Evolutionary conservation across 495 filamentous ascomycete species (phyloP).

Genomic region (Lineolata rhizophorae): DNA sequence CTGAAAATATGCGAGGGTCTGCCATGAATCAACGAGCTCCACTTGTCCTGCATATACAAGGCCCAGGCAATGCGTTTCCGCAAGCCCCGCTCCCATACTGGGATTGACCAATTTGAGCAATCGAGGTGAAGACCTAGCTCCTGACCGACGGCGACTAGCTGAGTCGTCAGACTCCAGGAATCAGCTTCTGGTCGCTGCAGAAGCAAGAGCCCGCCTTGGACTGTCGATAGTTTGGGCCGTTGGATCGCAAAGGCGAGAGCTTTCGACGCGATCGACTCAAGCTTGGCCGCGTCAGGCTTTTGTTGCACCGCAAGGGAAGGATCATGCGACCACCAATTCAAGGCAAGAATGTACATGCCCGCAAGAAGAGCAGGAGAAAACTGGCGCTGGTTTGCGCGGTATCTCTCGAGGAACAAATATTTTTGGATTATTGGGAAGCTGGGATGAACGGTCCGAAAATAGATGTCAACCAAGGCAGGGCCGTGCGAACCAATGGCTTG

Average conservation of each 20-base stretch:
- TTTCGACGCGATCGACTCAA: conserved; percentile 58
- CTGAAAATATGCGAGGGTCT: conserved; percentile 65
- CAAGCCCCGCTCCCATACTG: conserved; percentile 63
- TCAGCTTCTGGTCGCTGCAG: conserved; percentile 75
- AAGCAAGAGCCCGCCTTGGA: conserved; percentile 77
- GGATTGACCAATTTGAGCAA: conserved; percentile 73
- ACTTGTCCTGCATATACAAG: conserved; percentile 84
- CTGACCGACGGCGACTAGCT: conserved; percentile 59
- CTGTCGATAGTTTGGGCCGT: conserved; percentile 71
- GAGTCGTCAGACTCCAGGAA: conserved; percentile 68
- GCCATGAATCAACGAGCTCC: conserved; percentile 70
- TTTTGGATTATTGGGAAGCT: conserved; percentile 82
- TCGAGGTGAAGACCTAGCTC: conserved; percentile 75
- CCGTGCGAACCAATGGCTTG: conserved; percentile 64
- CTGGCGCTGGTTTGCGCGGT: conserved; percentile 48
- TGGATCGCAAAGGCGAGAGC: conserved; percentile 58
- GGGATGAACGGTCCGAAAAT: conserved; percentile 73
- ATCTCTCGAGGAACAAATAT: conserved; percentile 66
- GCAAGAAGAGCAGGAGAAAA: conserved; percentile 71
- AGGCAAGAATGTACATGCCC: conserved; percentile 72
- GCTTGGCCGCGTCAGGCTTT: conserved; percentile 47
- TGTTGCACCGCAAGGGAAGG: conserved; percentile 38
- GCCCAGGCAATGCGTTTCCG: conserved; percentile 78
- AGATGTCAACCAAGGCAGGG: conserved; percentile 59
- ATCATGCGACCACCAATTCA: conserved; percentile 73